phyloP scores from a whole-genome alignment of 2,329 filamentous ascomycete species.

The Fusarium scirpi region DNA sequence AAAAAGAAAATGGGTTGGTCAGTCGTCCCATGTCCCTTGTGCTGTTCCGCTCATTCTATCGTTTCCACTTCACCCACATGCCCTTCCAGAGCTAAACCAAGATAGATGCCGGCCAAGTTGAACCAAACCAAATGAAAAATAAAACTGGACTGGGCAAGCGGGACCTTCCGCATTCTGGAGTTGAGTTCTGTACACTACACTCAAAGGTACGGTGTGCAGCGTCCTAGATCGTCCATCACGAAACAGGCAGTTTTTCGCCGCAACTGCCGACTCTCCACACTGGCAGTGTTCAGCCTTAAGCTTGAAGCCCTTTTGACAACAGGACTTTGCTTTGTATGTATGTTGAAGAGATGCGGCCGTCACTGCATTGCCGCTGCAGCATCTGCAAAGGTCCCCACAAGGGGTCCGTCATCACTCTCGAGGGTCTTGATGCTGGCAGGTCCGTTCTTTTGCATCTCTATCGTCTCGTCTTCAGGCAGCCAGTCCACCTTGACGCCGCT shows the following conservation, averaged over 20 bases:
- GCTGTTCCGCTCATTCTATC: slow-evolving; percentile 30
- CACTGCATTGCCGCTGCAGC: slow-evolving; percentile 65
- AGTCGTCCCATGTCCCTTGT: slow-evolving; percentile 8
- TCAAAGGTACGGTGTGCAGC: slow-evolving; percentile 21
- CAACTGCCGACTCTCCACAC: slow-evolving; percentile 16
- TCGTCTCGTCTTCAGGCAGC: slow-evolving; percentile 64
- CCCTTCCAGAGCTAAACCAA: slow-evolving; percentile 6
- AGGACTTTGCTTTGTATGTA: neutral
- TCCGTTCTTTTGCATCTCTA: slow-evolving; percentile 58
- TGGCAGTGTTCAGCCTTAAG: neutral
- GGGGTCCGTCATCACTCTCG: slow-evolving; percentile 55
- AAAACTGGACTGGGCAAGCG: slow-evolving; percentile 7
- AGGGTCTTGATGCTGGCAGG: slow-evolving; percentile 51
- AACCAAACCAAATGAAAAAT: slow-evolving; percentile 9
- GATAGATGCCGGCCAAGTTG: slow-evolving; percentile 5
- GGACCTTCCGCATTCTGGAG: slow-evolving; percentile 4
- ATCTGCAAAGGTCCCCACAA: slow-evolving; percentile 72
- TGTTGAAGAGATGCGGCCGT: slow-evolving; percentile 3
- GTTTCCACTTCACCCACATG: slow-evolving; percentile 26
- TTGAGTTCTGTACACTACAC: slow-evolving; percentile 6
- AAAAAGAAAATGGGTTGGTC: slow-evolving; percentile 12
- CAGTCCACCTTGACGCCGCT: slow-evolving; percentile 66
- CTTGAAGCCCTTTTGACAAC: neutral
- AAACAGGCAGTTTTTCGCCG: slow-evolving; percentile 2
- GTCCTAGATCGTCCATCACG: slow-evolving; percentile 14